Conservation (phyloP, 805 yeast species). For the Geotrichum ghanense region DNA sequence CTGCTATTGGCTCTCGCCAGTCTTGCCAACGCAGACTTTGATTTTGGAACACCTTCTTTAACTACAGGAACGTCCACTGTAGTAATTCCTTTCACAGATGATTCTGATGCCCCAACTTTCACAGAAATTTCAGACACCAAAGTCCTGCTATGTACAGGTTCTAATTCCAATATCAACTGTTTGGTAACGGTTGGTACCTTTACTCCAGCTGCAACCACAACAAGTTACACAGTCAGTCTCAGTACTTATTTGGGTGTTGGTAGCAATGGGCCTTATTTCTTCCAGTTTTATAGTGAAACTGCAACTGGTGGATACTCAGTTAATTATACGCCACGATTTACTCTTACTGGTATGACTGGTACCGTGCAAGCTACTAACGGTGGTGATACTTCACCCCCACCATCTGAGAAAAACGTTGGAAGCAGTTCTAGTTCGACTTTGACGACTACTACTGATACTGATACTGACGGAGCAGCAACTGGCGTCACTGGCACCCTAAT, state of each 20-base stretch:
- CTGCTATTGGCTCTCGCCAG: not conserved
- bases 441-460: not conserved
- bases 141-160: slow-evolving; percentile 59
- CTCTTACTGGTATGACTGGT: slow-evolving; percentile 65
- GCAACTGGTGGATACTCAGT: slow-evolving; percentile 38
- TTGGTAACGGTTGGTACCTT: slow-evolving; percentile 13
- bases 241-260: slow-evolving; percentile 33
- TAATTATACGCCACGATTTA: slow-evolving; percentile 59
- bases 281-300: slow-evolving; percentile 51
- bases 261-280: slow-evolving; percentile 55
- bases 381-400: slow-evolving; percentile 32
- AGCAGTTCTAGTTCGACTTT: slow-evolving; percentile 32
- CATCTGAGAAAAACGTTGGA: slow-evolving; percentile 28
- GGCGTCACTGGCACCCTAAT: not conserved
- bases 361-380: slow-evolving; percentile 30
- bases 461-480: not conserved
- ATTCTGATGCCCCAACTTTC: slow-evolving; percentile 38
- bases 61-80: not conserved
- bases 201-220: slow-evolving; percentile 13
- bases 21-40: not conserved
- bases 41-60: not conserved
- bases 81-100: slow-evolving; percentile 31
- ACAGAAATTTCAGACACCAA: slow-evolving; percentile 34
- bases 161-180: slow-evolving; percentile 37
- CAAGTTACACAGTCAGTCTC: slow-evolving; percentile 30